Conservation (phyloP, 1,284 basidiomycete species). For the Microbotryum scabiosae region DNA sequence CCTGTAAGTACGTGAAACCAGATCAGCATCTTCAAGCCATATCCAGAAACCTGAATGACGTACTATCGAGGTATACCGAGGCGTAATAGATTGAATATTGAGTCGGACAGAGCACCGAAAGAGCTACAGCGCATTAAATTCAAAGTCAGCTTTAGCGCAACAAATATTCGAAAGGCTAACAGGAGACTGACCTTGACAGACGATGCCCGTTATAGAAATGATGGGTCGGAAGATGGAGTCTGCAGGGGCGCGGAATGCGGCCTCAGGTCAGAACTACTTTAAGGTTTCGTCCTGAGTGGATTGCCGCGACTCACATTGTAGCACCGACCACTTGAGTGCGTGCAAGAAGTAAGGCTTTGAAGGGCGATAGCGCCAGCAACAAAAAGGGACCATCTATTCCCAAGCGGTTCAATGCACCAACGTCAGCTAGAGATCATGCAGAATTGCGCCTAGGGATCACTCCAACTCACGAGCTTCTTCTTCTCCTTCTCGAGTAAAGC, state of each 20-base stretch:
- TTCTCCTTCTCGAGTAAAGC: constrained; percentile 75
- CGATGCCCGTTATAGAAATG: constrained; percentile 62
- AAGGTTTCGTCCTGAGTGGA: no score
- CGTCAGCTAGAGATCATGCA: background rate
- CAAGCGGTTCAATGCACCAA: background rate
- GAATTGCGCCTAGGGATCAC: no score
- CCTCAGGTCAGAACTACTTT: no score
- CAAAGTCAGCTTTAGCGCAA: no score
- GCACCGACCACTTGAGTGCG: constrained; percentile 55
- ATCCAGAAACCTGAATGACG: no score
- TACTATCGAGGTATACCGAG: constrained; percentile 49
- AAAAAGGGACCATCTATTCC: constrained; percentile 47
- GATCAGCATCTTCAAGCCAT: no score
- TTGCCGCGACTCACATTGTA: constrained; percentile 55
- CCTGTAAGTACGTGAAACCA: constrained; percentile 10
- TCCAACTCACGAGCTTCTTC: constrained; percentile 44
- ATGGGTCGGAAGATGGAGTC: constrained; percentile 30
- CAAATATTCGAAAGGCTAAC: no score
- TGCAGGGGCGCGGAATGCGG: background rate
- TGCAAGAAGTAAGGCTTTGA: constrained; percentile 86
- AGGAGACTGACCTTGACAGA: constrained; percentile 43
- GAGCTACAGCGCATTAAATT: constrained; percentile 41
- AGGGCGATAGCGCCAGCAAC: constrained; percentile 66
- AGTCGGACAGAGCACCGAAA: constrained; percentile 53
- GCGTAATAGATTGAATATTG: constrained; percentile 23